Evolutionary conservation across 495 filamentous ascomycete species (phyloP), one percentile per base, ranked within the genome.

Genomic region (Copromyces sp.): DNA sequence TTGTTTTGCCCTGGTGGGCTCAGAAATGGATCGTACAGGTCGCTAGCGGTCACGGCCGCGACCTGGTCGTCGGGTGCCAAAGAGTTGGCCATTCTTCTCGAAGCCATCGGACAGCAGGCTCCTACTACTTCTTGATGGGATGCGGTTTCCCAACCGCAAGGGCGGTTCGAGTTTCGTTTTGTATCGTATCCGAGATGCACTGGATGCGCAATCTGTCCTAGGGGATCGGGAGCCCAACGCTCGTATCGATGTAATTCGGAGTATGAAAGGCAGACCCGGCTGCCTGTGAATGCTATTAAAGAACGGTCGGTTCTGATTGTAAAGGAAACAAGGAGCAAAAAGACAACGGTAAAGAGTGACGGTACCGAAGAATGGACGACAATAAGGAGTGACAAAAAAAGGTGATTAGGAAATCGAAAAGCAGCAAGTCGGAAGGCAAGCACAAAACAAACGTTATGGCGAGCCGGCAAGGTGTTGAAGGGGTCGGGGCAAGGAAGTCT

Each of bases 21-120:
- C 37, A 81, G 76, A 75, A 89, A 88, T 39, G 86, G 87, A 75
- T 88, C 86, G 71, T 84, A 85, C 24, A 79, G 83, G 76, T 86
- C 85, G 70, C 72, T 72, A 42, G 75, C 70, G 35, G 68, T 68
- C 68, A 69, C 74, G 39, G 77, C 77, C 70, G 70, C 73, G 72
- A 78, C 69, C 65, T 76, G 75, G 71, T 77, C 74, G 72, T 80
- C 77, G 42, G 79, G 77, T 32, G 76, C 76, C 39, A 81, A 44
- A n/a, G 79, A 78, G 44, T 79, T 79, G 69, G 80, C 74, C 80
- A 81, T 81, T 14, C 16, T 78, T 32, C 17, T 53, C 45, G 73
- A 71, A 65, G 69, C 71, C 44, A 74, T 68, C 73, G 68, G 14
- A 8, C 29, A 68, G 72, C 69, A 61, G 68, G 39, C 41, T 65